phyloP scores from a whole-genome alignment of 2,329 filamentous ascomycete species.

The Beauveria pseudobassiana region DNA sequence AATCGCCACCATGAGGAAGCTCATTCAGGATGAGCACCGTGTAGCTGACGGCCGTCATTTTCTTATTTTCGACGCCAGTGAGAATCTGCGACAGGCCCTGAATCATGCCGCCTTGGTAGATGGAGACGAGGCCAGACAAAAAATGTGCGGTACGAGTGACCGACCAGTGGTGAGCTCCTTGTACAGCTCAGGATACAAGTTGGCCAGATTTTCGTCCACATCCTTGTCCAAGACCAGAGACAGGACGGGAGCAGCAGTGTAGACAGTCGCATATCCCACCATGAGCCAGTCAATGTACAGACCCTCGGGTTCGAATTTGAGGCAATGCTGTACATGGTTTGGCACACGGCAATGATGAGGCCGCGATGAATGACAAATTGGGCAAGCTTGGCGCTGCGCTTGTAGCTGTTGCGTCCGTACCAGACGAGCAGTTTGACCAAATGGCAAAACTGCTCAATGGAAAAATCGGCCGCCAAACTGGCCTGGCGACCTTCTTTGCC shows the following conservation, averaged over 20 bases:
- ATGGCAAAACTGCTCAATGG: slow-evolving; percentile 90
- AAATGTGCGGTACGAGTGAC: slow-evolving; percentile 86
- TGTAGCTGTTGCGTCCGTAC: slow-evolving; percentile 97
- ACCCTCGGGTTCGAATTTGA: slow-evolving; percentile 86
- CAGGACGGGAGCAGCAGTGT: slow-evolving; percentile 89
- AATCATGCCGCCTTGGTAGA: slow-evolving; percentile 94
- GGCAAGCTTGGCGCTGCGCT: slow-evolving; percentile 86
- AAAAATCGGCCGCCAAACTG: slow-evolving; percentile 91
- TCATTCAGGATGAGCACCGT: slow-evolving; percentile 91
- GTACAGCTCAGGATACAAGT: slow-evolving; percentile 94
- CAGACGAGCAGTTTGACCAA: slow-evolving; percentile 96
- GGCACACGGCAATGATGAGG: slow-evolving; percentile 88
- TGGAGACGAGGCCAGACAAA: slow-evolving; percentile 88
- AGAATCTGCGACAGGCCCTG: slow-evolving; percentile 90
- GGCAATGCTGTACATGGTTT: slow-evolving; percentile 97
- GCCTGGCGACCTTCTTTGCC: slow-evolving; percentile 96
- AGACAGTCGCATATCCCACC: slow-evolving; percentile 92
- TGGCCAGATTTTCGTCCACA: slow-evolving; percentile 87
- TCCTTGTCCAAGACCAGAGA: slow-evolving; percentile 91
- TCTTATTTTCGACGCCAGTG: slow-evolving; percentile 63
- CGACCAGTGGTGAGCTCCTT: slow-evolving; percentile 90
- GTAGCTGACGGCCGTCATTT: slow-evolving; percentile 86
- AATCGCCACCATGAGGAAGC: slow-evolving; percentile 93
- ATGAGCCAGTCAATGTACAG: slow-evolving; percentile 95
- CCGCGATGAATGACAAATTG: slow-evolving; percentile 98